Evolutionary conservation across 495 filamentous ascomycete species (phyloP), one percentile per base, ranked within the genome.

Genomic region (Penicillium maclennaniae): DNA sequence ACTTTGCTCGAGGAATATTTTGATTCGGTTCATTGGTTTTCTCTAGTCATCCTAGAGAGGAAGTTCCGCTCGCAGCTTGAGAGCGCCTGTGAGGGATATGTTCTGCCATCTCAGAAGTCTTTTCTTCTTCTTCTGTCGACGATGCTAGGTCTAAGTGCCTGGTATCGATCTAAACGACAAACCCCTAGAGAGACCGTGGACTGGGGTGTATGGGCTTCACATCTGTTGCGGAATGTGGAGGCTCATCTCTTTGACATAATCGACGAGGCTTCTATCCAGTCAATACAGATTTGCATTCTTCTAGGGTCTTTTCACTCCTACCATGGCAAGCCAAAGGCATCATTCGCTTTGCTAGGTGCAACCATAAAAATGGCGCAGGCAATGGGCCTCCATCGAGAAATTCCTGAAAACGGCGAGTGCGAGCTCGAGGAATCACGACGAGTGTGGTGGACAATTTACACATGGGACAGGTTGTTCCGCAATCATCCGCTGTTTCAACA

Each of bases 381-480:
- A n/a, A 49, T 65, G 36, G 69, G 66, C 0, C 26, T 72, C 38
- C 69, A 72, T 34, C 67, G 67, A 5, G 55, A 66, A 43, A n/a
- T n/a, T n/a, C 49, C 53, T 20, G 25, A 31, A 3, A 36, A 45
- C 21, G 58, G 61, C 1, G 44, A 52, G 4, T 43, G 56, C 17
- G 67, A 63, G 31, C 53, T 61, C 16, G 65, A 72, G 45, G 69
- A 69, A 27, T 56, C 63, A 38, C 69, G 69, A 46, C 40, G 69
- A 41, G 61, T 69, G 0, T 72, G 69, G 69, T 69, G 69, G 65
- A 69, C 67, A 6, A 67, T 69, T 7, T 72, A 70, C 46, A 72
- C 67, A 9, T 69, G 67, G 67, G 69, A 72, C 21, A 52, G 65
- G 45, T 69, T 72, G 36, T n/a, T n/a, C n/a, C n/a, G n/a, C n/a